phyloP scores from a whole-genome alignment of 768 basidiomycete genomes.

The Thelephora ganbajun region DNA sequence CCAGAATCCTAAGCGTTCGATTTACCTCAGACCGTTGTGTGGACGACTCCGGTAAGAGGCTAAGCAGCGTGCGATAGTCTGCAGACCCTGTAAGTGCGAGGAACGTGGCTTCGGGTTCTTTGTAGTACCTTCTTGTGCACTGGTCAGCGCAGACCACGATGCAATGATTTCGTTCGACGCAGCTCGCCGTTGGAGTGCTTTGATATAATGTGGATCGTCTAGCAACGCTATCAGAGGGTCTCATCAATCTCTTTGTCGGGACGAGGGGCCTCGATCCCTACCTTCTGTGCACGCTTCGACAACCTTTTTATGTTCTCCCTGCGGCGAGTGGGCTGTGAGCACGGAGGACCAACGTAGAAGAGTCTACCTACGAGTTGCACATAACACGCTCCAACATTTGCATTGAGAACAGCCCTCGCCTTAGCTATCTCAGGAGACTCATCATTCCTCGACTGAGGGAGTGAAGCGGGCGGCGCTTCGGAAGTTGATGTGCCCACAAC shows the following conservation, averaged over 20 bases:
- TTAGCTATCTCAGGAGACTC: slow-evolving; percentile 28
- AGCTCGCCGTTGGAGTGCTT: slow-evolving; percentile 84
- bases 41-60: slow-evolving; percentile 43
- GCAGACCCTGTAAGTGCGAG: not conserved
- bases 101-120: not conserved
- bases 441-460: slow-evolving; percentile 18
- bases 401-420: slow-evolving; percentile 58
- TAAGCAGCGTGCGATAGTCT: slow-evolving; percentile 73
- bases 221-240: slow-evolving; percentile 44
- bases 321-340: not conserved
- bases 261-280: slow-evolving; percentile 9
- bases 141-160: slow-evolving; percentile 72
- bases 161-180: slow-evolving; percentile 65
- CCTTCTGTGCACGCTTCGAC: slow-evolving; percentile 76
- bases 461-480: slow-evolving; percentile 12
- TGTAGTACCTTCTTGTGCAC: slow-evolving; percentile 74
- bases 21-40: slow-evolving; percentile 33
- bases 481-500: slow-evolving; percentile 6
- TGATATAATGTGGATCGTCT: slow-evolving; percentile 76
- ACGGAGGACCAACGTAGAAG: not conserved
- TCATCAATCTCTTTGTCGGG: not conserved
- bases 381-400: slow-evolving; percentile 83
- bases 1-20: slow-evolving; percentile 37
- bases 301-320: slow-evolving; percentile 72
- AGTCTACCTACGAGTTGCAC: slow-evolving; percentile 50